Percentiles rank a stretch among this genome's conserved stretches.
Conservation (phyloP, 1,139 yeast genomes). For the Magnusiomyces magnusii region DNA sequence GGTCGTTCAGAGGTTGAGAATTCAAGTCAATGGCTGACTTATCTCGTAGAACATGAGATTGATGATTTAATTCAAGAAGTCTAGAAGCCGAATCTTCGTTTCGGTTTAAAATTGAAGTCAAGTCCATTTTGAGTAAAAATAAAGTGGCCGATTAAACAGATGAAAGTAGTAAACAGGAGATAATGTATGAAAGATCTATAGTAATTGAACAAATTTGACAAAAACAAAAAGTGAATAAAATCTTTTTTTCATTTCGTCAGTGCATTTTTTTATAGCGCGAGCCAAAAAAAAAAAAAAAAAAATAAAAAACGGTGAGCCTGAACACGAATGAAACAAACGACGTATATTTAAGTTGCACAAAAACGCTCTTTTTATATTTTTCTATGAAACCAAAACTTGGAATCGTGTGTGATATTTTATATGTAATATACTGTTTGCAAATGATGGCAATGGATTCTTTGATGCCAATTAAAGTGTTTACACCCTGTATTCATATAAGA, state of each 20-base stretch:
- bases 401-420: too few species aligned
- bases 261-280: background rate
- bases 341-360: background rate
- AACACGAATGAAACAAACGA: background rate
- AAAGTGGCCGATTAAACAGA: background rate
- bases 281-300: too few species aligned
- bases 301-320: too few species aligned
- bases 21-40: background rate
- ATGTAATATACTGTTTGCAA: too few species aligned
- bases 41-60: background rate
- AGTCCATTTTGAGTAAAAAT: background rate
- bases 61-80: background rate
- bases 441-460: too few species aligned
- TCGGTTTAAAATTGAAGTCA: conserved; percentile 3
- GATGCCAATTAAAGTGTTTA: too few species aligned
- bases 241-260: background rate
- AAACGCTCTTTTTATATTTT: too few species aligned
- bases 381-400: too few species aligned
- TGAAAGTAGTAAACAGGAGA: background rate
- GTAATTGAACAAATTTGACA: background rate
- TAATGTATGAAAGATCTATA: background rate
- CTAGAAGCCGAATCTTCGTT: background rate
- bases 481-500: too few species aligned
- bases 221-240: too few species aligned
- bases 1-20: background rate